phyloP scores from a whole-genome alignment of 108 stramenopile species.

The Craspedostauros australis region DNA sequence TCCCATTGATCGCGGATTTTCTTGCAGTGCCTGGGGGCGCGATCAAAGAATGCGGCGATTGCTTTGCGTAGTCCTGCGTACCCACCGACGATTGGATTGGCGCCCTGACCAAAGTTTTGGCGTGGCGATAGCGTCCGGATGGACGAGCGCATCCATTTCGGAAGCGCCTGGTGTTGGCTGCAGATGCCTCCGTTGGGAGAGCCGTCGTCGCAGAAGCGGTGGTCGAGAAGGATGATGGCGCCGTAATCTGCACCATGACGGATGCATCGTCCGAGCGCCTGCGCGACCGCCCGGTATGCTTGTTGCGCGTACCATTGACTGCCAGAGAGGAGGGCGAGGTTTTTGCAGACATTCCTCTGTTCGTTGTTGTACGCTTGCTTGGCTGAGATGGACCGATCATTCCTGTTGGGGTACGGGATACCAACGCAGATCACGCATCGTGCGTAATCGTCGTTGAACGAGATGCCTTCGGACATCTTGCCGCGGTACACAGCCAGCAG shows the following conservation, averaged over 20 bases:
- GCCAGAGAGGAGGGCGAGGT: conserved; percentile 63
- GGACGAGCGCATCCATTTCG: conserved; percentile 69
- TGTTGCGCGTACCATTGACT: conserved; percentile 87
- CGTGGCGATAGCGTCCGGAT: conserved; percentile 65
- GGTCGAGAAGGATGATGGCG: conserved; percentile 75
- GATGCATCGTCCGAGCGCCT: conserved; percentile 85
- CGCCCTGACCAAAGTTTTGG: too few species aligned
- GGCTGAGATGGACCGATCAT: conserved; percentile 43
- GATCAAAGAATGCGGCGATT: conserved; percentile 40
- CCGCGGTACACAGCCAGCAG: conserved; percentile 88
- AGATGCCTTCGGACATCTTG: conserved; percentile 81
- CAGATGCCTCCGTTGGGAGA: conserved; percentile 45
- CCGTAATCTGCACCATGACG: conserved; percentile 88
- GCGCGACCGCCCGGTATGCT: conserved; percentile 86
- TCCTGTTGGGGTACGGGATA: conserved; percentile 52
- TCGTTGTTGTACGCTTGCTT: conserved; percentile 81
- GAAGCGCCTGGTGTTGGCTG: conserved; percentile 45
- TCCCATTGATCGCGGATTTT: conserved; percentile 29
- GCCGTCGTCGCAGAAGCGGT: conserved; percentile 72
- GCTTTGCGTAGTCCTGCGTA: conserved; percentile 38
- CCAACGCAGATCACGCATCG: conserved; percentile 70
- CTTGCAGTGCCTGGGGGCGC: conserved; percentile 32
- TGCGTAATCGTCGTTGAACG: conserved; percentile 77
- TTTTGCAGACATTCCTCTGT: conserved; percentile 41
- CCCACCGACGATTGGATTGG: conserved; percentile 29